Conservation (phyloP, 495 filamentous ascomycete species). For the Penicillium malachiteum region DNA sequence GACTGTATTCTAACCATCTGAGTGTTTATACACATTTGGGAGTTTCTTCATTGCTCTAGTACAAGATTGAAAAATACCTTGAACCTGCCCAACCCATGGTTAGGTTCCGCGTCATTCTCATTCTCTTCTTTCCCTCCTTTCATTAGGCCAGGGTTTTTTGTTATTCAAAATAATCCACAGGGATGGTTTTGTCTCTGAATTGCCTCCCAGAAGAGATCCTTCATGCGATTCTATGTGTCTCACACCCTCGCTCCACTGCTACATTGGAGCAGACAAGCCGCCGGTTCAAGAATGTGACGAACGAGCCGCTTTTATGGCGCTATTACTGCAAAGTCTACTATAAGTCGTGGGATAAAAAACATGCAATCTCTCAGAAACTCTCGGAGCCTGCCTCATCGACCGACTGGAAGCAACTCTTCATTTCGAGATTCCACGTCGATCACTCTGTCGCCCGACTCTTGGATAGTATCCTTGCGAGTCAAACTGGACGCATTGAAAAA, state of each 20-base stretch:
- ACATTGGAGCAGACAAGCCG: conserved; percentile 60
- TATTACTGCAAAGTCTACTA: conserved; percentile 66
- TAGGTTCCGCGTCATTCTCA: background rate
- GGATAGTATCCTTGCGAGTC: conserved; percentile 67
- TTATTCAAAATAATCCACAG: conserved; percentile 11
- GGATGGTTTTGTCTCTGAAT: conserved; percentile 41
- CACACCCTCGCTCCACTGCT: conserved; percentile 48
- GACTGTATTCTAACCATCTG: background rate
- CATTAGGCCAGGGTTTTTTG: background rate
- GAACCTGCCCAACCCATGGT: no score
- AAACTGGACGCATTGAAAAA: conserved; percentile 66
- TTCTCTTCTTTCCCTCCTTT: background rate
- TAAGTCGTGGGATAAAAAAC: conserved; percentile 68
- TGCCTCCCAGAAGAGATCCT: conserved; percentile 74
- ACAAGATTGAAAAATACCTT: no score
- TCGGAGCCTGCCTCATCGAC: conserved; percentile 53
- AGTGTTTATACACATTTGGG: background rate
- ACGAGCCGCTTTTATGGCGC: conserved; percentile 76
- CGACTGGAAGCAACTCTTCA: conserved; percentile 76
- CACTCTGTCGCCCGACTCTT: conserved; percentile 55
- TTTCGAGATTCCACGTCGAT: conserved; percentile 56
- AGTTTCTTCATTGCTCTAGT: no score
- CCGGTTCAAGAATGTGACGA: conserved; percentile 61
- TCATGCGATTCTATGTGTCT: conserved; percentile 61
- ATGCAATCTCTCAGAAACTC: conserved; percentile 59